Evolutionary conservation across 1,139 yeast genomes (phyloP).

Genomic region (Taphrina pruni): DNA sequence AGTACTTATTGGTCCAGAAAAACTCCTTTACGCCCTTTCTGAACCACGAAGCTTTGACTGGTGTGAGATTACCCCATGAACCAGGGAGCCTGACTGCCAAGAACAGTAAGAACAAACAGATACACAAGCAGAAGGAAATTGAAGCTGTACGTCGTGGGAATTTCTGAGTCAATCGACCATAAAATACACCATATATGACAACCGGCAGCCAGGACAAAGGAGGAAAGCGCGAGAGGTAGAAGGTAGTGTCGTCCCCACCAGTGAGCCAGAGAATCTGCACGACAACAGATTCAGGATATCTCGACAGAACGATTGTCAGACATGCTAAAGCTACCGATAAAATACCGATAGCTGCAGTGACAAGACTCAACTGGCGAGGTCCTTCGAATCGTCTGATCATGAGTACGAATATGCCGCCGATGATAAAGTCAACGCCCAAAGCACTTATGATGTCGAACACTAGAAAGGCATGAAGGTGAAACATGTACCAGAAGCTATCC

Average conservation of each 20-base stretch:
- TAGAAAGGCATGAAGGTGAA: constrained; percentile 11
- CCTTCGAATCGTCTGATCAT: constrained; percentile 14
- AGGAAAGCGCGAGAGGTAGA: constrained; percentile 33
- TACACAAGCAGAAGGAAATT: constrained; percentile 11
- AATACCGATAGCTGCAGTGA: constrained; percentile 21
- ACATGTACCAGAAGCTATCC: not conserved
- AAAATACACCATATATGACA: constrained; percentile 35
- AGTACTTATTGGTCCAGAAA: constrained; percentile 40
- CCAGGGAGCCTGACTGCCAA: constrained; percentile 37
- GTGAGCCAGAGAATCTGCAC: constrained; percentile 34
- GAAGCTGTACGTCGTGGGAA: constrained; percentile 30
- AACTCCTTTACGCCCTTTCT: constrained; percentile 31
- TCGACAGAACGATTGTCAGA: constrained; percentile 19
- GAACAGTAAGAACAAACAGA: constrained; percentile 14
- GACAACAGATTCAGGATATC: not conserved
- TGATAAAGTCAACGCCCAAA: constrained; percentile 35
- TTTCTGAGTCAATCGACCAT: constrained; percentile 23
- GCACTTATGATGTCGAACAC: constrained; percentile 33
- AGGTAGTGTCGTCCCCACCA: constrained; percentile 5
- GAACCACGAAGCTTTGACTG: constrained; percentile 36
- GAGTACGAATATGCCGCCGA: constrained; percentile 25
- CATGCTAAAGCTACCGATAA: constrained; percentile 23
- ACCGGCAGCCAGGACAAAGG: constrained; percentile 36
- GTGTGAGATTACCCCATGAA: constrained; percentile 34
- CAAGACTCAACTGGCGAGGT: not conserved